phyloP scores from a whole-genome alignment of 305 asterid species.

The Petunia hybrid region DNA sequence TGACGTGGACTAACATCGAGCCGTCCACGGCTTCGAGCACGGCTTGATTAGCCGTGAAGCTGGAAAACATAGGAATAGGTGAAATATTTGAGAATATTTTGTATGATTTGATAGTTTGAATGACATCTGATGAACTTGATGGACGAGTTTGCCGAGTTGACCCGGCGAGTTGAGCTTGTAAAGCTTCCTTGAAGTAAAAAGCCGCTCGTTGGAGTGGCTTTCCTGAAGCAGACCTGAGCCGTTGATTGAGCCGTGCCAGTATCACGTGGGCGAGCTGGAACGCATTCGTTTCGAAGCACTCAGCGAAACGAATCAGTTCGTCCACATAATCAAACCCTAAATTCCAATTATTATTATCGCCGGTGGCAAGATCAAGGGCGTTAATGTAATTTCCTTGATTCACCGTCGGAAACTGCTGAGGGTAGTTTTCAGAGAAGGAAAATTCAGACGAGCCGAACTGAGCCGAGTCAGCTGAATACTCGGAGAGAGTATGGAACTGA shows the following conservation, averaged over 20 bases:
- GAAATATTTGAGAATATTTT: slow-evolving; percentile 75
- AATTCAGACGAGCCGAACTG: slow-evolving; percentile 58
- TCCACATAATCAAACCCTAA: slow-evolving; percentile 76
- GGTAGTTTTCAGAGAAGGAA: slow-evolving; percentile 50
- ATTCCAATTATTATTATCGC: slow-evolving; percentile 42
- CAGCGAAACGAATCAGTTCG: slow-evolving; percentile 80
- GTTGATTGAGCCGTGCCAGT: slow-evolving; percentile 80
- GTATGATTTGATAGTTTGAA: slow-evolving; percentile 78
- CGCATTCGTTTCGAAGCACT: slow-evolving; percentile 86
- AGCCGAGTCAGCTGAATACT: slow-evolving; percentile 51
- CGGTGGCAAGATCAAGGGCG: slow-evolving; percentile 39
- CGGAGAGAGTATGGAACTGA: slow-evolving; percentile 51
- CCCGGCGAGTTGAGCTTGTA: slow-evolving; percentile 75
- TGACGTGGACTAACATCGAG: slow-evolving; percentile 68
- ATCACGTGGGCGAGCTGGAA: slow-evolving; percentile 75
- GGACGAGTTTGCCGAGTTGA: slow-evolving; percentile 55
- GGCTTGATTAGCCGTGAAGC: slow-evolving; percentile 95
- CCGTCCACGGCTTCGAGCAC: slow-evolving; percentile 85
- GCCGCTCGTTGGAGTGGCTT: slow-evolving; percentile 85
- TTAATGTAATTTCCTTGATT: slow-evolving; percentile 33
- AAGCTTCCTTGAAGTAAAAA: slow-evolving; percentile 95
- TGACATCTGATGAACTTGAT: slow-evolving; percentile 58
- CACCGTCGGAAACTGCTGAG: slow-evolving; percentile 39
- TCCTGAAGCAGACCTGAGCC: slow-evolving; percentile 69
- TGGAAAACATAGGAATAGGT: slow-evolving; percentile 87